Conservation (phyloP, 2,329 filamentous ascomycete species). For the Alternaria consortialis region DNA sequence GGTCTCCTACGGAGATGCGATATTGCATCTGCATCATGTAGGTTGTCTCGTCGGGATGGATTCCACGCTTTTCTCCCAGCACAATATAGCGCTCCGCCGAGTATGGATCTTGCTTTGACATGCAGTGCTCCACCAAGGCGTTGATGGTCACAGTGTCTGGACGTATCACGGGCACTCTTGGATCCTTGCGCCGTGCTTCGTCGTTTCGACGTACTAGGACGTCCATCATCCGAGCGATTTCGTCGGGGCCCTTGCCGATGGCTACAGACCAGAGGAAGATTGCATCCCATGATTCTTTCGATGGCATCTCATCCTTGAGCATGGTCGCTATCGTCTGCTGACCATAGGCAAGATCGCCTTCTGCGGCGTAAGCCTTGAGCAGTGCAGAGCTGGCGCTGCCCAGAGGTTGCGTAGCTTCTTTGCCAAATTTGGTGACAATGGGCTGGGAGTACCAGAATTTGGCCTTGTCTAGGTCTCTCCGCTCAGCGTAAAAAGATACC, state of each 20-base stretch:
- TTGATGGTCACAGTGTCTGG: conserved; percentile 81
- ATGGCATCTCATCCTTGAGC: conserved; percentile 35
- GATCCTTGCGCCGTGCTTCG: conserved; percentile 52
- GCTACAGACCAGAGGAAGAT: conserved; percentile 79
- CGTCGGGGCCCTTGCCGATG: conserved; percentile 74
- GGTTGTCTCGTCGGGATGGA: conserved; percentile 74
- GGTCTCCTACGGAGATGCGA: conserved; percentile 74
- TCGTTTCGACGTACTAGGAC: conserved; percentile 66
- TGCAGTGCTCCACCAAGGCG: conserved; percentile 74
- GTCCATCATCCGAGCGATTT: conserved; percentile 76
- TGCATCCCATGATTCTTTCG: conserved; percentile 72
- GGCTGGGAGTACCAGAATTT: conserved; percentile 73
- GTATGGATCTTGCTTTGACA: conserved; percentile 73
- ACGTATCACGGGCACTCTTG: conserved; percentile 41
- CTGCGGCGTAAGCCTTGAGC: conserved; percentile 64
- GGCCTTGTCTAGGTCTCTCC: conserved; percentile 66
- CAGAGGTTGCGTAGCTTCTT: conserved; percentile 11
- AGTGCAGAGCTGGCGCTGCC: conserved; percentile 61
- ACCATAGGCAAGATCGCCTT: conserved; percentile 42
- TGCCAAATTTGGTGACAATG: conserved; percentile 47
- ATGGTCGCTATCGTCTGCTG: conserved; percentile 56
- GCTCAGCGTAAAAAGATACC: conserved; percentile 68
- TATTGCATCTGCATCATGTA: conserved; percentile 79
- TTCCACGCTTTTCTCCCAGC: conserved; percentile 70
- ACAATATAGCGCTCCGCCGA: conserved; percentile 77